These are phyloP conservation scores for Stromatinia cepivora DNA, from an alignment of 2,329 filamentous ascomycete genomes.

Conservation along the genomic window DNA sequence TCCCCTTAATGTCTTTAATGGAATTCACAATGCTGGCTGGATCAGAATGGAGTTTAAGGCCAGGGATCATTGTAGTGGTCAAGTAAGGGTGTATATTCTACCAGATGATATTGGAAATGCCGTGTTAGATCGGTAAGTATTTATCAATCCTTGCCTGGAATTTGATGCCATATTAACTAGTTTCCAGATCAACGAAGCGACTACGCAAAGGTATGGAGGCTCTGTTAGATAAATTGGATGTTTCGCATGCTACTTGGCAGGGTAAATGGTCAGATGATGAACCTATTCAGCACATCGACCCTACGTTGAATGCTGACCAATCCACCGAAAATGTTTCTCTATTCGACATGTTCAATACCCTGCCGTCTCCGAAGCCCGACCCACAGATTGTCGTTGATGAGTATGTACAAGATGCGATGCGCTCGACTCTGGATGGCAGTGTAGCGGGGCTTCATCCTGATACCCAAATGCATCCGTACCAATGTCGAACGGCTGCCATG, in stretches of 20 bases:
- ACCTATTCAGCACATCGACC: conserved; percentile 44
- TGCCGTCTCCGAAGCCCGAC: conserved; percentile 67
- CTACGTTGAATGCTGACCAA: conserved; percentile 35
- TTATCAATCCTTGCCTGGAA: neutral
- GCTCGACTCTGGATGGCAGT: conserved; percentile 54
- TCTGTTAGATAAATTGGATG: conserved; percentile 57
- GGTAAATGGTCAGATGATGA: conserved; percentile 42
- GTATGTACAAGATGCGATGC: conserved; percentile 55
- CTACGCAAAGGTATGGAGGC: conserved; percentile 49
- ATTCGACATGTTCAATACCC: conserved; percentile 70
- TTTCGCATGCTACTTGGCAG: conserved; percentile 56
- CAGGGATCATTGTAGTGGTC: conserved; percentile 30
- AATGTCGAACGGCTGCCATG: conserved; percentile 73
- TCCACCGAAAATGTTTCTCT: conserved; percentile 52
- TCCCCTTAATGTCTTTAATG: conserved; percentile 26
- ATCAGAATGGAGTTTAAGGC: conserved; percentile 38
- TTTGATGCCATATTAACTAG: neutral
- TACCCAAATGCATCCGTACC: conserved; percentile 73
- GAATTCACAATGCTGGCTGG: conserved; percentile 35
- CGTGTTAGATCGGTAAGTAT: conserved; percentile 44
- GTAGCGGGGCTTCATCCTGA: conserved; percentile 54
- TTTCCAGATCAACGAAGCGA: conserved; percentile 44
- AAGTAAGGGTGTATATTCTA: conserved; percentile 60
- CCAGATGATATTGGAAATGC: conserved; percentile 63
- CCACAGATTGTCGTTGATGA: conserved; percentile 50